phyloP scores from a whole-genome alignment of 495 filamentous ascomycete genomes.

The Cryomyces antarcticus region DNA sequence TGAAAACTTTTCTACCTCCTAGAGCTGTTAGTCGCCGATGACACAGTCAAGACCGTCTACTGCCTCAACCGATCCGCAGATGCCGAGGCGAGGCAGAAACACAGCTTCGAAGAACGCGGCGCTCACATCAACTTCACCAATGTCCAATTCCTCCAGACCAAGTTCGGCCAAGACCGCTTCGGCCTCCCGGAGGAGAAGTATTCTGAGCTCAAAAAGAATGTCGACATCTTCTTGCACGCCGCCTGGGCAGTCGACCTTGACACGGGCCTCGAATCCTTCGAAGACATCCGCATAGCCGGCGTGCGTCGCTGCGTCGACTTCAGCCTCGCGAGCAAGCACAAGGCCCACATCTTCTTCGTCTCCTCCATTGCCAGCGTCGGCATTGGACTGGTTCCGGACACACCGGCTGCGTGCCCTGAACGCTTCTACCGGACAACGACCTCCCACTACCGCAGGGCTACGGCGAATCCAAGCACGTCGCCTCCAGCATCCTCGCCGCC shows the following conservation, averaged over 20 bases:
- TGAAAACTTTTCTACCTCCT: too few relatives aligned
- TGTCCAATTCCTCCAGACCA: constrained; percentile 9
- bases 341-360: constrained; percentile 3
- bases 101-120: not conserved
- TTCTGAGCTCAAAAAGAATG: constrained; percentile 1
- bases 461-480: constrained; percentile 5
- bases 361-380: constrained; percentile 4
- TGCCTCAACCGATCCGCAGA: constrained; percentile 2
- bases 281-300: constrained; percentile 1
- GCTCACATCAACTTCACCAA: not conserved
- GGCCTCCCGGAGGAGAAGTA: constrained; percentile 7
- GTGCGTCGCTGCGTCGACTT: constrained; percentile 1
- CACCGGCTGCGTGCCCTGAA: not conserved
- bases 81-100: not conserved
- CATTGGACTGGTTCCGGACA: not conserved
- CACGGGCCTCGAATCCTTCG: constrained; percentile 18
- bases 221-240: constrained; percentile 22
- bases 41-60: not conserved
- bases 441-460: constrained; percentile 3
- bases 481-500: not conserved
- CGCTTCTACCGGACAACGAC: not conserved
- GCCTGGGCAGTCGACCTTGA: constrained; percentile 29
- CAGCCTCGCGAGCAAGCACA: not conserved
- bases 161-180: constrained; percentile 6
- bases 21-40: not conserved